phyloP scores from a whole-genome alignment of 805 yeast species.

The Candida sakaeoensis region DNA sequence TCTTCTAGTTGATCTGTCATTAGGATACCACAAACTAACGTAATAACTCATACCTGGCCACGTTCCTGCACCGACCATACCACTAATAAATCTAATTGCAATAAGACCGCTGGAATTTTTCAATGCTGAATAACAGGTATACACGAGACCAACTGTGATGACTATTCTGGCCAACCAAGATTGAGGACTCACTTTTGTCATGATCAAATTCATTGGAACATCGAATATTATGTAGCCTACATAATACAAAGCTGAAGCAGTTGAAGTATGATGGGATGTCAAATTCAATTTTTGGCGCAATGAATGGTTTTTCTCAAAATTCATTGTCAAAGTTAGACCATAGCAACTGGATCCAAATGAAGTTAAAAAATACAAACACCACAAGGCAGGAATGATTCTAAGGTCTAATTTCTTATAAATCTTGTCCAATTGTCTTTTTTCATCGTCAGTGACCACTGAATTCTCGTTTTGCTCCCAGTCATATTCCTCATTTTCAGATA shows the following conservation, averaged over 20 bases:
- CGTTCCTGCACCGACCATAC: constrained; percentile 78
- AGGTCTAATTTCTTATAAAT: constrained; percentile 61
- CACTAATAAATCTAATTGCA: constrained; percentile 69
- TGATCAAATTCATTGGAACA: constrained; percentile 80
- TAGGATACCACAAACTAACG: constrained; percentile 80
- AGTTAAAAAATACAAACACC: constrained; percentile 74
- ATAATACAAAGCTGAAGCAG: constrained; percentile 76
- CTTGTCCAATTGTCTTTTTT: constrained; percentile 40
- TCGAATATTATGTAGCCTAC: constrained; percentile 84
- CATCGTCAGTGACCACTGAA: constrained; percentile 2
- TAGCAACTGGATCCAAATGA: constrained; percentile 77
- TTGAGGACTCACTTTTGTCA: constrained; percentile 84
- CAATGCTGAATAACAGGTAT: constrained; percentile 67
- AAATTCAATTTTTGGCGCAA: constrained; percentile 49
- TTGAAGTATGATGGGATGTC: constrained; percentile 55
- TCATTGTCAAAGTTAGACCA: constrained; percentile 81
- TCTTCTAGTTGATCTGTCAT: constrained; percentile 68
- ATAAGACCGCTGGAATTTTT: constrained; percentile 55
- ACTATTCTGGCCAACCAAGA: constrained; percentile 81
- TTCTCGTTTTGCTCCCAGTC: constrained; percentile 1
- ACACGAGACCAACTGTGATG: constrained; percentile 71
- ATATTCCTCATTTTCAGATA: constrained; percentile 8
- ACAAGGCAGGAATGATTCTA: constrained; percentile 77
- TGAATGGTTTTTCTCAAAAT: constrained; percentile 57
- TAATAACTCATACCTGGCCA: constrained; percentile 92